These are phyloP conservation scores for Anethum foeniculum DNA, from an alignment of 140 eudicot species.

Conservation along the genomic window DNA sequence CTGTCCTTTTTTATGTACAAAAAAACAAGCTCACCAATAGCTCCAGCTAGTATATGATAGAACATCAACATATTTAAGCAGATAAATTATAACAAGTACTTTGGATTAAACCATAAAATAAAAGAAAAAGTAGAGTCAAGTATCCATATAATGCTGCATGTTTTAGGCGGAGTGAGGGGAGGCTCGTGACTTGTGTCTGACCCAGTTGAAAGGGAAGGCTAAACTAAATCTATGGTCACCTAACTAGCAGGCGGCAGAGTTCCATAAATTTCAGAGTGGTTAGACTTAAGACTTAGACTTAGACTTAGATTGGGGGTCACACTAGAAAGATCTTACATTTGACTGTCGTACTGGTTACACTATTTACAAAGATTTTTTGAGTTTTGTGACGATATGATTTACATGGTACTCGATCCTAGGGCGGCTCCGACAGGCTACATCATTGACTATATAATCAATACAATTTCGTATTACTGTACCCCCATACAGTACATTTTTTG, in stretches of 20 bases:
- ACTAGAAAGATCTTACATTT: constrained; percentile 7
- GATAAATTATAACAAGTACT: not conserved
- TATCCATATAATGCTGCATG: constrained; percentile 43
- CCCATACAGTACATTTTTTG: not conserved
- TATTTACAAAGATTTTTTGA: not conserved
- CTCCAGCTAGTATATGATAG: too few relatives aligned
- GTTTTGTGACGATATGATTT: not conserved
- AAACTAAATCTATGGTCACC: not conserved
- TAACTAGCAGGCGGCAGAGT: constrained; percentile 2
- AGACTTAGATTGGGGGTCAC: not conserved
- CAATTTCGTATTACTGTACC: not conserved
- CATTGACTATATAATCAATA: not conserved
- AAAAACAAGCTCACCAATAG: too few relatives aligned
- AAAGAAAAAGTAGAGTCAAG: not conserved
- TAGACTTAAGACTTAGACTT: not conserved
- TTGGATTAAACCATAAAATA: not conserved
- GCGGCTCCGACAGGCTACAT: not conserved
- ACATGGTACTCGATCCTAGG: not conserved
- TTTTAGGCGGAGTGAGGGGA: constrained; percentile 19
- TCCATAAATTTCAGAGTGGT: constrained; percentile 7
- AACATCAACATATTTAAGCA: too few relatives aligned
- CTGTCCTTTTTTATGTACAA: too few relatives aligned
- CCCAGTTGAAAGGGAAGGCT: constrained; percentile 14
- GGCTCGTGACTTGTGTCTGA: constrained; percentile 22
- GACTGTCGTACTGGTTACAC: not conserved